phyloP scores from a whole-genome alignment of 2,329 filamentous ascomycete genomes.

The Neonectria hederae region DNA sequence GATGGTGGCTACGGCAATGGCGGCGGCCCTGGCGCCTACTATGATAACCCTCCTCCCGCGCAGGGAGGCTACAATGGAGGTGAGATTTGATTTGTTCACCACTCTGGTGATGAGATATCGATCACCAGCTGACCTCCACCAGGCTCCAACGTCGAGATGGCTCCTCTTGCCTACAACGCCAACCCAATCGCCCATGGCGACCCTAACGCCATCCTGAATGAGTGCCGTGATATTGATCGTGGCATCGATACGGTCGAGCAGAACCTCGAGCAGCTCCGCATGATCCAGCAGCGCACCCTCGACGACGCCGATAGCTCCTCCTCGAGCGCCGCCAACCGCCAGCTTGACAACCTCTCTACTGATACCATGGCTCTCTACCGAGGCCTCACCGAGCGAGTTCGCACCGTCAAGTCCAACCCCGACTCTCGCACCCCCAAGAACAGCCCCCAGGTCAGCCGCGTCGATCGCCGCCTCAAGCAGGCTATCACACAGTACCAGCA shows the following conservation, averaged over 20 bases:
- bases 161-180: slow-evolving; percentile 66
- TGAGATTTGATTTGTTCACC: slow-evolving; percentile 29
- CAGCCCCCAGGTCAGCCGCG: slow-evolving; percentile 80
- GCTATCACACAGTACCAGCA: slow-evolving; percentile 85
- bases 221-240: slow-evolving; percentile 82
- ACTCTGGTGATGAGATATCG: background rate
- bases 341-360: slow-evolving; percentile 77
- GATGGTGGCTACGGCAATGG: slow-evolving; percentile 34
- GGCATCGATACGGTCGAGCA: slow-evolving; percentile 79
- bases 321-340: slow-evolving; percentile 70
- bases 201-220: slow-evolving; percentile 83
- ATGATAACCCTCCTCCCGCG: slow-evolving; percentile 31
- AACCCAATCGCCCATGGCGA: slow-evolving; percentile 61
- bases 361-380: slow-evolving; percentile 88
- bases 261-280: slow-evolving; percentile 76
- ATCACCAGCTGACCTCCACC: background rate
- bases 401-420: slow-evolving; percentile 82
- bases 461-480: slow-evolving; percentile 81
- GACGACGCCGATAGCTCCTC: slow-evolving; percentile 77
- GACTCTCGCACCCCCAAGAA: slow-evolving; percentile 79
- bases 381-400: slow-evolving; percentile 80
- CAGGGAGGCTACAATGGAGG: slow-evolving; percentile 45
- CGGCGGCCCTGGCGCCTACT: slow-evolving; percentile 43
- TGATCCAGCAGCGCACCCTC: slow-evolving; percentile 76
- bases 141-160: slow-evolving; percentile 73